These are phyloP conservation scores for Botrytis tulipae DNA, from an alignment of 2,329 filamentous ascomycete species.

Conservation along the genomic window DNA sequence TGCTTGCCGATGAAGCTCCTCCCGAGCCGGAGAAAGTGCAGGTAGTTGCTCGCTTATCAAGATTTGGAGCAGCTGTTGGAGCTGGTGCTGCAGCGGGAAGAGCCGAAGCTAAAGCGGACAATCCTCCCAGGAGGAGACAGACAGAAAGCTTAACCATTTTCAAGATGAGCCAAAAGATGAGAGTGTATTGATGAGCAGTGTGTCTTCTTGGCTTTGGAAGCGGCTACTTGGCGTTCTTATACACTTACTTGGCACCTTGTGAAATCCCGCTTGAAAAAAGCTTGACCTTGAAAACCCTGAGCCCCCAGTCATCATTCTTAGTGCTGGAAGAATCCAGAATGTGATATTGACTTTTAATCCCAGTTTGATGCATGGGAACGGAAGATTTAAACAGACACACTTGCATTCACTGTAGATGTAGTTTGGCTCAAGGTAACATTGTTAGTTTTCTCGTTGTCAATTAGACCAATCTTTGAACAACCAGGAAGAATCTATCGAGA, in stretches of 20 bases:
- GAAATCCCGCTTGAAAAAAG: not conserved
- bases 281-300: not conserved
- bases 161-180: conserved; percentile 6
- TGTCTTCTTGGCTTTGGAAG: conserved; percentile 6
- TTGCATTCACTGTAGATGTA: not conserved
- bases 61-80: conserved; percentile 10
- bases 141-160: conserved; percentile 12
- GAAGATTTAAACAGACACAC: not conserved
- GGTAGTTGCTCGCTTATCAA: conserved; percentile 32
- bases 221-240: conserved; percentile 13
- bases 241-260: not conserved
- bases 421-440: not conserved
- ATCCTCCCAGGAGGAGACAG: conserved; percentile 4
- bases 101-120: conserved; percentile 15
- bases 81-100: conserved; percentile 5
- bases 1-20: conserved; percentile 46
- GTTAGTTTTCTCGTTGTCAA: not conserved
- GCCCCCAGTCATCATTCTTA: not conserved
- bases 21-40: conserved; percentile 54
- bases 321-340: conserved; percentile 10
- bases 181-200: not conserved
- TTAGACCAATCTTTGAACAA: not conserved
- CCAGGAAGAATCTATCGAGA: not conserved
- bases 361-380: not conserved
- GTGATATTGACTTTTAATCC: not conserved